phyloP scores from a whole-genome alignment of 2,329 filamentous ascomycete genomes.

The Pseudocercospora fuligena region DNA sequence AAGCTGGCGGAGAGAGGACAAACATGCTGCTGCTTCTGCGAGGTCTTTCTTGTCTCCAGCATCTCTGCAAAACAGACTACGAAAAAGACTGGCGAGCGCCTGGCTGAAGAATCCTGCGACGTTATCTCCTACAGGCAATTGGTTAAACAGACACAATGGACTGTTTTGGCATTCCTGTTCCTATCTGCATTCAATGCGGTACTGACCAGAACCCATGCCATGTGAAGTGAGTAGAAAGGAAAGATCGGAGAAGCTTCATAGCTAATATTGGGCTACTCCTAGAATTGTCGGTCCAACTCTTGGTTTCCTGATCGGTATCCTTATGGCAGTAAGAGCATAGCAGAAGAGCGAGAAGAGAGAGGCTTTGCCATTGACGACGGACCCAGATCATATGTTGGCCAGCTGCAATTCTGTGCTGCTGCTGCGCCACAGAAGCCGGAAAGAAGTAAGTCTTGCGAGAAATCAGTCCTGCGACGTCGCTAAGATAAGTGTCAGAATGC shows the following conservation, averaged over 20 bases:
- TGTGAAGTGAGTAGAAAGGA: slow-evolving; percentile 34
- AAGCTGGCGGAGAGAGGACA: background rate
- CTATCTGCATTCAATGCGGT: slow-evolving; percentile 45
- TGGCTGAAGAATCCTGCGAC: background rate
- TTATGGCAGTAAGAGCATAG: slow-evolving; percentile 38
- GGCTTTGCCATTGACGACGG: background rate
- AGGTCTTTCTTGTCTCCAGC: background rate
- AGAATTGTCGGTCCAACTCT: slow-evolving; percentile 44
- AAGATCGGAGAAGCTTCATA: background rate
- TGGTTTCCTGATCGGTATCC: slow-evolving; percentile 41
- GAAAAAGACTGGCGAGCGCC: background rate
- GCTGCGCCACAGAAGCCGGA: slow-evolving; percentile 43
- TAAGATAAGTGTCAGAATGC: slow-evolving; percentile 30
- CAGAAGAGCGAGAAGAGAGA: background rate
- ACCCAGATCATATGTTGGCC: slow-evolving; percentile 44
- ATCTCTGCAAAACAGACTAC: background rate
- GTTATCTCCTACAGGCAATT: background rate
- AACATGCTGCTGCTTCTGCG: background rate
- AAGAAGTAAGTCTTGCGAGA: slow-evolving; percentile 33
- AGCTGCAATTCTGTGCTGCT: slow-evolving; percentile 44
- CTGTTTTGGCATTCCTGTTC: slow-evolving; percentile 38
- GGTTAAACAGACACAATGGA: slow-evolving; percentile 19
- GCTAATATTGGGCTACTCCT: background rate
- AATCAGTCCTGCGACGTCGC: background rate
- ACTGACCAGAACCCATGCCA: slow-evolving; percentile 46